Base-by-base conservation (phyloP, 75 land plant genomes). In the Pinus albicaulis region DNA sequence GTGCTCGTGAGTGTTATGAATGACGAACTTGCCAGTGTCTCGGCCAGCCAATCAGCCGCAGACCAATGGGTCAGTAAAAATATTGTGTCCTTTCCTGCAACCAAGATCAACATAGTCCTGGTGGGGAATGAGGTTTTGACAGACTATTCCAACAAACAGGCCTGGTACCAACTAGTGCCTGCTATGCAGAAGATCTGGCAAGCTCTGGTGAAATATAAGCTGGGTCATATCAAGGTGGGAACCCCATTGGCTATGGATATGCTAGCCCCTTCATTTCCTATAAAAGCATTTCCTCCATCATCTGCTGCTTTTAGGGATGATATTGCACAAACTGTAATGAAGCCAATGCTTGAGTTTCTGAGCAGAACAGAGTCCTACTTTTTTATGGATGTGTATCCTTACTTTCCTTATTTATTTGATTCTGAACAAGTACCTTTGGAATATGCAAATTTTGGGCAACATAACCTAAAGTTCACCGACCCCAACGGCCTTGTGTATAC, bases 91-190 rank as follows among this genome's bases (percentile, higher is more conserved):
- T 91, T 77, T 80, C 90, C 90, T 26, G 36, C 71, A 4, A 84
- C 93, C 64, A 34, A 48, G 15, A 85, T 95, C 81, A 84, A 88
- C 19, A 84, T 80, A 80, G 82, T 95, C 74, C 86, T 91, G 38
- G 98, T 95, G 34, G 98, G 98, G 2, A 95, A 95, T 77, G 98
- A 95, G 76, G 78, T 95, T 59, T 82, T 93, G 31, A 31, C 31
- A 31, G 31, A 31, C 31, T 31, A 31, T 31, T 31, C 31, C 31
- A 31, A 31, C 31, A 31, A 31, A 31, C 31, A 31, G 31, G 31
- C 31, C 31, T 31, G 31, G 31, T 31, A 31, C 31, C 2, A 68
- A 24, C 83, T 95, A 26, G 92, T 95, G 19, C 93, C 93, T 0
- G 95, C 98, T 2, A 95, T 95, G 84, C 73, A 69, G 22, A 82